Percentiles rank a stretch among this genome's conserved stretches.
phyloP scores from a whole-genome alignment of 257 asterid species.

The Primulina huaijiensis region DNA sequence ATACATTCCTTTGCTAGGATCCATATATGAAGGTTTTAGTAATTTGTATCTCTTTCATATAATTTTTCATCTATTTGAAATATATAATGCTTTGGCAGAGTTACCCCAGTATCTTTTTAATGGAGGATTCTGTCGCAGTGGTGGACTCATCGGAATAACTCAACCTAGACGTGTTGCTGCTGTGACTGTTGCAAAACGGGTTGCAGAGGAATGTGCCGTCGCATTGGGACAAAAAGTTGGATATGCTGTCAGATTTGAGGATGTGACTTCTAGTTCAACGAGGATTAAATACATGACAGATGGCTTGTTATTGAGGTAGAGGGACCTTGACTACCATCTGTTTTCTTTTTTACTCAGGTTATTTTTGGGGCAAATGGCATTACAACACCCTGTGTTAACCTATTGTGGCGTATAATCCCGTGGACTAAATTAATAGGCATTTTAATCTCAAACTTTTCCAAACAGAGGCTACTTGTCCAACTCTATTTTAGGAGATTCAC shows the following conservation, averaged over 20 bases:
- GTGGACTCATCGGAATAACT: conserved; percentile 84
- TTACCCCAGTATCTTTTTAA: conserved; percentile 78
- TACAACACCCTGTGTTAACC: too few relatives aligned
- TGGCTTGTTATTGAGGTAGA: conserved; percentile 84
- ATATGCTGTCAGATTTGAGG: conserved; percentile 91
- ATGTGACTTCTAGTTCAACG: conserved; percentile 72
- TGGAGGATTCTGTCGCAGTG: conserved; percentile 79
- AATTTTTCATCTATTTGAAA: conserved; percentile 22
- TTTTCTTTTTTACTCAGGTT: too few relatives aligned
- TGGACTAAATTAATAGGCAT: too few relatives aligned
- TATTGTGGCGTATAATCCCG: too few relatives aligned
- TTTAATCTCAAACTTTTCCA: too few relatives aligned
- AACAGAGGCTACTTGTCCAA: too few relatives aligned
- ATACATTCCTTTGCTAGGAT: not conserved
- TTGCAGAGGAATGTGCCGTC: conserved; percentile 85
- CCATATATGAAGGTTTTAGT: conserved; percentile 15
- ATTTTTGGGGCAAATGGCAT: too few relatives aligned
- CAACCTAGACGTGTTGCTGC: conserved; percentile 99
- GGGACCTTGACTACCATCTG: too few relatives aligned
- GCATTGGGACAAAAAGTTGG: conserved; percentile 84
- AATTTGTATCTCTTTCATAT: not conserved
- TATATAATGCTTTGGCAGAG: conserved; percentile 46
- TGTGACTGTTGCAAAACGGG: conserved; percentile 90
- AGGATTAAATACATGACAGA: conserved; percentile 94
- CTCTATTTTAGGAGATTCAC: too few relatives aligned